Evolutionary conservation across 106 monocot genomes (phyloP), one percentile per base, ranked within the genome.

Genomic region (Dendrobium nobile): DNA sequence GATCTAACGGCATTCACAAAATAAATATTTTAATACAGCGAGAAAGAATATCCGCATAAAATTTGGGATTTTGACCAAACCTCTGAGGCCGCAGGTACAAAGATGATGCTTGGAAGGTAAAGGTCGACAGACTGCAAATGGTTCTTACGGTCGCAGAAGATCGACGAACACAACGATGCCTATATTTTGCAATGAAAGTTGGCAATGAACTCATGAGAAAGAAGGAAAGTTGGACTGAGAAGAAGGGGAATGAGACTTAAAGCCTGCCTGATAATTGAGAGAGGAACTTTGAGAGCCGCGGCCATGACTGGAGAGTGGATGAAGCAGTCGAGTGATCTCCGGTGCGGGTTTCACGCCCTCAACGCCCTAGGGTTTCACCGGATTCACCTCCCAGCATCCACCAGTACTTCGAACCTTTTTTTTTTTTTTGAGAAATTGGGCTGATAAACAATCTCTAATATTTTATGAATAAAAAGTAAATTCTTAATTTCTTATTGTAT

Each of bases 251-350:
- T 45, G 18, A 58, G 47, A 77, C 31, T 48, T 61, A 81, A 77
- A 78, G 41, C 40, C 9, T 47, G 85, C 87, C 84, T 74, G 16
- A 84, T 75, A 20, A 84, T 67, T 59, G 84, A 79, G 78, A 79
- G 73, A 16, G 81, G 75, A 61, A 83, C 15, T 28, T 61, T 43
- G 72, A 84, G 41, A 15, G 55, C 41, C 15, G 79, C 82, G 16
- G 82, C 75, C 84, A 84, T 84, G 73, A 75, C 47, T 24, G 41
- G 24, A 41, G n/a, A 73, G 41, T 4, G 73, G 13, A 65, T n/a
- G 5, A n/a, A n/a, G 3, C 10, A 4, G 11, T 56, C 6, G 9
- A 45, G 45, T 45, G 45, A 45, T 45, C 45, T 45, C 13, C 2
- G 15, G 51, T 51, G 51, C 13, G 10, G 51, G 51, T 51, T 51